These are phyloP conservation scores for Clarkia xantiana DNA, from an alignment of 345 rosid species.

Conservation along the genomic window DNA sequence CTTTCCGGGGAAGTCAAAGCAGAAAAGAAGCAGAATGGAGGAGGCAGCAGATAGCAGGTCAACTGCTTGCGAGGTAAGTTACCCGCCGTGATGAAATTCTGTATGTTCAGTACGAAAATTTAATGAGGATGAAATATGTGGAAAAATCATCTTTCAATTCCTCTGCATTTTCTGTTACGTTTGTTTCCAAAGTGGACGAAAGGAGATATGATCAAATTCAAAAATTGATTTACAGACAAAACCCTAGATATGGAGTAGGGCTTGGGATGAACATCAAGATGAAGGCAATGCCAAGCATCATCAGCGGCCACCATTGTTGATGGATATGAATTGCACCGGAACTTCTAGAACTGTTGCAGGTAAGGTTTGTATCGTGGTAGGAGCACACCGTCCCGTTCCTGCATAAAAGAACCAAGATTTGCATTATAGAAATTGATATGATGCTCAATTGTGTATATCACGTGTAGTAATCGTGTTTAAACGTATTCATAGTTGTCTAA, in stretches of 20 bases:
- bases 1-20: conserved; percentile 18
- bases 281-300: background rate
- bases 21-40: conserved; percentile 16
- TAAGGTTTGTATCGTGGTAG: conserved; percentile 9
- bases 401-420: background rate
- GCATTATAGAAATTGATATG: too few species aligned
- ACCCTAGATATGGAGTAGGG: background rate
- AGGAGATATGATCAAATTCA: background rate
- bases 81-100: too few species aligned
- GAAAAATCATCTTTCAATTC: too few species aligned
- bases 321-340: conserved; percentile 7
- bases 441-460: too few species aligned
- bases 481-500: too few species aligned
- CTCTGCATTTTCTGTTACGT: too few species aligned
- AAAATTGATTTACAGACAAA: conserved; percentile 1
- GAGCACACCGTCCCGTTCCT: conserved; percentile 6
- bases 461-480: too few species aligned
- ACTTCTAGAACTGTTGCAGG: conserved; percentile 6
- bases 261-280: background rate
- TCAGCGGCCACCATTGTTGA: too few species aligned
- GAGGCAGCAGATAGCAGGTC: conserved; percentile 9
- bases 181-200: too few species aligned
- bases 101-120: too few species aligned
- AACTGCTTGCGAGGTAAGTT: background rate
- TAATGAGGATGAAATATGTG: too few species aligned